A percentile compares a stretch with the other conserved stretches of the same genome.
Conservation (phyloP, 1,139 yeast genomes). For the Geotrichum reessii region DNA sequence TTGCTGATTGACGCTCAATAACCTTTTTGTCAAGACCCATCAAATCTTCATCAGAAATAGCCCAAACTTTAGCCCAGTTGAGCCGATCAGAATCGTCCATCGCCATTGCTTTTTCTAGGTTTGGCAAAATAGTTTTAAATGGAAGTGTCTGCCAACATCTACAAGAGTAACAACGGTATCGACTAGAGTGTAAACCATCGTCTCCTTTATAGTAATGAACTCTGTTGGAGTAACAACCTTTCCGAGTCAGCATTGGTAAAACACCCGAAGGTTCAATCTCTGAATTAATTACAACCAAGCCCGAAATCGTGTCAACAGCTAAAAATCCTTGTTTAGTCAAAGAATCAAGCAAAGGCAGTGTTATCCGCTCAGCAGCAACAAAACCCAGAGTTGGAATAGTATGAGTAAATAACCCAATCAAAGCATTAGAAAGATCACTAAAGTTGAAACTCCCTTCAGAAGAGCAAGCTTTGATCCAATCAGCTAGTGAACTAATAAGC, state of each 20-base stretch:
- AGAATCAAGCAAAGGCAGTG: conserved; percentile 48
- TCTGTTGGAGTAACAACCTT: conserved; percentile 39
- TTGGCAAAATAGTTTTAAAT: conserved; percentile 31
- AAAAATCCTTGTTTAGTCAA: conserved; percentile 47
- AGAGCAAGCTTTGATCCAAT: conserved; percentile 30
- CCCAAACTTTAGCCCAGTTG: conserved; percentile 79
- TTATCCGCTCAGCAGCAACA: conserved; percentile 52
- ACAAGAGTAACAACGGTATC: conserved; percentile 33
- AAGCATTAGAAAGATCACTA: conserved; percentile 34
- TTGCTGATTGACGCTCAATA: conserved; percentile 64
- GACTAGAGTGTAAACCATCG: conserved; percentile 9
- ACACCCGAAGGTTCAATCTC: conserved; percentile 41
- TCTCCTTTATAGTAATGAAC: conserved; percentile 22
- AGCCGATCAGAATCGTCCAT: conserved; percentile 21
- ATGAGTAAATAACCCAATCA: conserved; percentile 48
- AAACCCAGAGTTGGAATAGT: conserved; percentile 49
- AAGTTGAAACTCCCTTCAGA: conserved; percentile 45
- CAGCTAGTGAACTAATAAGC: conserved; percentile 42
- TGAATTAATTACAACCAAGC: conserved; percentile 27
- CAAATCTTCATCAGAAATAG: conserved; percentile 44
- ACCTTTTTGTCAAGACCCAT: conserved; percentile 50
- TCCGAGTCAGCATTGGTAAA: conserved; percentile 39
- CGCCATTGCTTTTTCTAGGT: conserved; percentile 20
- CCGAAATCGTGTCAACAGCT: conserved; percentile 33
- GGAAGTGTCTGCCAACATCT: conserved; percentile 30